Base-by-base conservation (phyloP, 257 asterid genomes). In the Eustoma russellianum region DNA sequence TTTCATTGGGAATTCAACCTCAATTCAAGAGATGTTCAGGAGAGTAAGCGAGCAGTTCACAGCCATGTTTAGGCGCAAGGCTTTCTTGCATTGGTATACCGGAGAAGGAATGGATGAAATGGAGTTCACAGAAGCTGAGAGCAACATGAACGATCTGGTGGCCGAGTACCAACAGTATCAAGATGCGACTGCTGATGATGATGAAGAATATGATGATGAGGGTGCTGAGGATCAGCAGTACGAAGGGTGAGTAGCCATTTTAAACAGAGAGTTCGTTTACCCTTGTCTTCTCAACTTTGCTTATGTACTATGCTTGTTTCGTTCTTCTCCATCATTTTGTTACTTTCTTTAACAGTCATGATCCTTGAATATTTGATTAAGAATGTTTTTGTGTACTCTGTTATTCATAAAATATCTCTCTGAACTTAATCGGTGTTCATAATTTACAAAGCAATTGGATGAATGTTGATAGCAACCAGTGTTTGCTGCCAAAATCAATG, bases 71-170 rank as follows among this genome's bases (percentile, higher is more conserved):
- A 55, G 95, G 62, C 80, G 95, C 16, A 86, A 86, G 86, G 95
- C 94, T 7, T 86, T 86, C 77, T 80, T 86, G 91, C 95, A 86
- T 30, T 86, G 95, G 94, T 86, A 86, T 67, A 86, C 95, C 0
- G 95, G 95, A 24, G 95, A 83, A 41, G 94, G 95, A 6, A 86
- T 86, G 95, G 95, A 86, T 30, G 95, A 83, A 44, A 86, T 86
- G 95, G 91, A 86, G 76, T 86, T 86, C 61, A 86, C 95, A 1
- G 94, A 86, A 59, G 95, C 93, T 1, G 95, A 82, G 83, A 86
- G 95, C 48, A 86, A 86, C 63, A 86, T 86, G 94, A 86, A 86
- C 44, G 96, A 86, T 70, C 44, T 86, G 70, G 96, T 86, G 64
- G 92, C 96, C 0, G 94, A 83, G 70, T 86, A 86, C 60, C 96